phyloP scores from a whole-genome alignment of 2,329 filamentous ascomycete genomes.

The Ilyonectria robusta region DNA sequence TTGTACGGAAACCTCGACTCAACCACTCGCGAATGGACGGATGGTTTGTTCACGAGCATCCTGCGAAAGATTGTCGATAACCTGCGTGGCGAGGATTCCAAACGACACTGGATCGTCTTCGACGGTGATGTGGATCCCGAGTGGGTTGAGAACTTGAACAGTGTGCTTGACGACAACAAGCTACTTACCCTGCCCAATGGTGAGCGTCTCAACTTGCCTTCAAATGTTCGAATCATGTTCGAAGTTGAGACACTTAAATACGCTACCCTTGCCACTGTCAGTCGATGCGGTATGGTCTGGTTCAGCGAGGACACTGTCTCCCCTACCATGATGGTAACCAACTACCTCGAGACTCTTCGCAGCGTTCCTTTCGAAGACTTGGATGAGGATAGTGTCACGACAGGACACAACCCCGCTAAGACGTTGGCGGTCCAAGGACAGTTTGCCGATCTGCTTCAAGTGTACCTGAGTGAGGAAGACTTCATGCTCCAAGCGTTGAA shows the following conservation, averaged over 20 bases:
- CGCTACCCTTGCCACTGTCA: slow-evolving; percentile 97
- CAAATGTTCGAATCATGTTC: slow-evolving; percentile 99
- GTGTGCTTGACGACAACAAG: slow-evolving; percentile 99
- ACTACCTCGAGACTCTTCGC: slow-evolving; percentile 89
- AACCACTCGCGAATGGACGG: slow-evolving; percentile 98
- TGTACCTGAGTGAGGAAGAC: slow-evolving; percentile 82
- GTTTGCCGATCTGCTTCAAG: slow-evolving; percentile 83
- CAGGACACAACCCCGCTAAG: slow-evolving; percentile 82
- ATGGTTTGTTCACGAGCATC: slow-evolving; percentile 97
- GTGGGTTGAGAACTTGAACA: slow-evolving; percentile 99
- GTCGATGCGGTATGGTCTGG: slow-evolving; percentile 99
- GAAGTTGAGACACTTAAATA: slow-evolving; percentile 99
- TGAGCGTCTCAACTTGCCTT: slow-evolving; percentile 93
- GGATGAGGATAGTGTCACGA: slow-evolving; percentile 88
- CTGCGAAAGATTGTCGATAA: slow-evolving; percentile 99
- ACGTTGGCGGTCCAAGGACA: slow-evolving; percentile 83
- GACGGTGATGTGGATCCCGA: slow-evolving; percentile 99
- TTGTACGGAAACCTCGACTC: slow-evolving; percentile 96
- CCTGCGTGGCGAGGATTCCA: slow-evolving; percentile 94
- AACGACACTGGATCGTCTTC: slow-evolving; percentile 99
- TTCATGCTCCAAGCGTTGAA: slow-evolving; percentile 85
- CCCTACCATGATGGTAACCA: slow-evolving; percentile 89
- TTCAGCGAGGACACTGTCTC: slow-evolving; percentile 99
- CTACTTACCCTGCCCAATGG: slow-evolving; percentile 96
- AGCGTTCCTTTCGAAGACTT: slow-evolving; percentile 92